Evolutionary conservation across 1,284 basidiomycete genomes (phyloP).

Genomic region (Pterulicium gracile): DNA sequence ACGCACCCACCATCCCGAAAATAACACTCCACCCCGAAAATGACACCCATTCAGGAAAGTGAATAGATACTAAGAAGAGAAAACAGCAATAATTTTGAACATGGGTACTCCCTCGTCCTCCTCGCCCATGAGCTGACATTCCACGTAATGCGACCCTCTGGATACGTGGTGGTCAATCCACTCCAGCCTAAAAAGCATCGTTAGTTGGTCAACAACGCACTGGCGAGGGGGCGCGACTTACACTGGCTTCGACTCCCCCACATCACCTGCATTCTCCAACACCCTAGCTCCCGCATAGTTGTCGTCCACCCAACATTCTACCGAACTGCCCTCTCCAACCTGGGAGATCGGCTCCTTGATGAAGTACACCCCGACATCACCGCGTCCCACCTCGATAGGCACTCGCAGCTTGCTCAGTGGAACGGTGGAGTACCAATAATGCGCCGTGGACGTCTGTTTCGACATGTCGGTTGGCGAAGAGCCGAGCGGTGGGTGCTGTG

Average conservation of each 20-base stretch:
- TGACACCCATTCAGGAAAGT: no score
- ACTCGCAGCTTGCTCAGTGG: conserved; percentile 72
- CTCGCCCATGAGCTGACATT: conserved; percentile 72
- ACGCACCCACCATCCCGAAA: no score
- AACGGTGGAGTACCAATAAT: conserved; percentile 83
- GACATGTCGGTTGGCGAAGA: conserved; percentile 27
- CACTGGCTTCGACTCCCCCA: conserved; percentile 39
- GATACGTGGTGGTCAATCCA: conserved; percentile 74
- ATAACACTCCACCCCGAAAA: no score
- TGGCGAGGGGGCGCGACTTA: conserved; percentile 26
- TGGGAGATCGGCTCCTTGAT: conserved; percentile 45
- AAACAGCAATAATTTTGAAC: conserved; percentile 83
- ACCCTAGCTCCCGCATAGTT: conserved; percentile 53
- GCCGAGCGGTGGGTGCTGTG: conserved; percentile 53
- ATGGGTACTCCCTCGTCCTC: conserved; percentile 63
- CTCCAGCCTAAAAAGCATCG: conserved; percentile 37
- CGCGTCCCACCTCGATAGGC: conserved; percentile 61
- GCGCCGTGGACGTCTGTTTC: conserved; percentile 28
- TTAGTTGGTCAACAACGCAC: conserved; percentile 2
- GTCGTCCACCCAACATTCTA: conserved; percentile 84
- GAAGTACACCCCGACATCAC: conserved; percentile 75
- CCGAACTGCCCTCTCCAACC: conserved; percentile 48
- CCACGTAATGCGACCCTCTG: conserved; percentile 76
- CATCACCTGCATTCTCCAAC: conserved; percentile 51
- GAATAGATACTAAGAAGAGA: no score